These are phyloP conservation scores for Isatis tinctoria DNA, from an alignment of 345 rosid genomes.

Conservation along the genomic window DNA sequence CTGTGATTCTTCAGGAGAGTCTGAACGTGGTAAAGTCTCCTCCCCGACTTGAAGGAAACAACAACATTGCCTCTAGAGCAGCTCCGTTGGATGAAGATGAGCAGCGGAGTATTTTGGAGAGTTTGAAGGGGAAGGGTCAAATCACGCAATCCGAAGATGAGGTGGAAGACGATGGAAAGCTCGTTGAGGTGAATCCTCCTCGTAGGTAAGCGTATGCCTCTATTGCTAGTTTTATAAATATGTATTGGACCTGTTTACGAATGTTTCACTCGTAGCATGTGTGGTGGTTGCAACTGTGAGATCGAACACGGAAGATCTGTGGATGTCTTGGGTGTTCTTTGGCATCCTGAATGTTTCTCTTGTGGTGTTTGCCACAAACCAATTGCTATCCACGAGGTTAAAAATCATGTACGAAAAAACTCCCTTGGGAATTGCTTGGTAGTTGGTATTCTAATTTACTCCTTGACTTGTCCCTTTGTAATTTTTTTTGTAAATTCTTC, in stretches of 20 bases:
- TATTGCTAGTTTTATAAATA: no score
- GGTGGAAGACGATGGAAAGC: no score
- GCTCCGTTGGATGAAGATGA: no score
- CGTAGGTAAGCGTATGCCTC: no score
- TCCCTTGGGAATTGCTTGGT: not conserved
- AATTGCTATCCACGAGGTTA: conserved; percentile 60
- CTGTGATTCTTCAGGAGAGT: no score
- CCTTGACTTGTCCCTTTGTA: not conserved
- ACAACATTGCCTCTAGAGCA: no score
- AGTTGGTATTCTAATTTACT: not conserved
- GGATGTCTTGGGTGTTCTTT: conserved; percentile 58
- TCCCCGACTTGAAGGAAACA: no score
- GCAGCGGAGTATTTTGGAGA: no score
- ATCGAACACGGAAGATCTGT: conserved; percentile 60
- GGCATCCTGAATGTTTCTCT: conserved; percentile 69
- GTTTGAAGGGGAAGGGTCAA: no score
- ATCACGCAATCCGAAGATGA: no score
- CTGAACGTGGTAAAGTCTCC: no score
- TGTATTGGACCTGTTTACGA: not conserved
- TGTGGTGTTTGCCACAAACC: conserved; percentile 59
- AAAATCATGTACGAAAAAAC: conserved; percentile 9
- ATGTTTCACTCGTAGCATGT: conserved; percentile 41
- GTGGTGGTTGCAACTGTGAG: conserved; percentile 58
- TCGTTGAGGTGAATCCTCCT: no score
- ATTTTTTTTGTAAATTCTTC: not conserved